phyloP scores from a whole-genome alignment of 257 asterid genomes.

The Primulina huaijiensis region DNA sequence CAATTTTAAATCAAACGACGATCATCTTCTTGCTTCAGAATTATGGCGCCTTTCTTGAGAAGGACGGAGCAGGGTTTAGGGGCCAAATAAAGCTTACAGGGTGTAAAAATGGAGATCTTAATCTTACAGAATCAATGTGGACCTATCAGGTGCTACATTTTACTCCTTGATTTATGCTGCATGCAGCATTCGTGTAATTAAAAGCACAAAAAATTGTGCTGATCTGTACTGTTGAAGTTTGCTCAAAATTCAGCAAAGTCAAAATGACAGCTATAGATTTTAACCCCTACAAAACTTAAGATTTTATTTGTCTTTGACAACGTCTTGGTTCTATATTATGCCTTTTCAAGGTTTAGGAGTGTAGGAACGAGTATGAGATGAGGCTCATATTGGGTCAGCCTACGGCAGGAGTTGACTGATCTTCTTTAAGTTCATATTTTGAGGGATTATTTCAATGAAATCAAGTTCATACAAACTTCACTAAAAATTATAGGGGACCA shows the following conservation, averaged over 20 bases:
- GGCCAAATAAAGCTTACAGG: slow-evolving; percentile 75
- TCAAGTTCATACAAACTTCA: no score
- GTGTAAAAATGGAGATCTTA: slow-evolving; percentile 60
- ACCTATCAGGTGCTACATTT: slow-evolving; percentile 66
- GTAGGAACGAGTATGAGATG: no score
- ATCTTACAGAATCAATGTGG: slow-evolving; percentile 59
- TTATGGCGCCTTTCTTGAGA: slow-evolving; percentile 91
- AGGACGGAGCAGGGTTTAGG: slow-evolving; percentile 91
- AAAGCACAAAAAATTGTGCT: not conserved
- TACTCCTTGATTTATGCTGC: slow-evolving; percentile 20
- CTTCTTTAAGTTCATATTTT: not conserved
- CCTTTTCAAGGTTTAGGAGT: not conserved
- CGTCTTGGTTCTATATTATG: not conserved
- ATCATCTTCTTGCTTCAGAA: slow-evolving; percentile 52
- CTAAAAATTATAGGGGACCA: no score
- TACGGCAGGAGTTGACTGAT: not conserved
- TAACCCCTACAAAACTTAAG: not conserved
- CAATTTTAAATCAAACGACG: slow-evolving; percentile 14
- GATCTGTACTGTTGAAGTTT: no score
- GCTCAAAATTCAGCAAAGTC: not conserved
- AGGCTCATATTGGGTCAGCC: no score
- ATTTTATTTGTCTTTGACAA: not conserved
- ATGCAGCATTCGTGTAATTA: no score
- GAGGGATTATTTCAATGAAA: no score
- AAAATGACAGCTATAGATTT: not conserved